These are phyloP conservation scores for Aspergillus nidulans DNA, from an alignment of 495 filamentous ascomycete genomes.

Conservation along the genomic window DNA sequence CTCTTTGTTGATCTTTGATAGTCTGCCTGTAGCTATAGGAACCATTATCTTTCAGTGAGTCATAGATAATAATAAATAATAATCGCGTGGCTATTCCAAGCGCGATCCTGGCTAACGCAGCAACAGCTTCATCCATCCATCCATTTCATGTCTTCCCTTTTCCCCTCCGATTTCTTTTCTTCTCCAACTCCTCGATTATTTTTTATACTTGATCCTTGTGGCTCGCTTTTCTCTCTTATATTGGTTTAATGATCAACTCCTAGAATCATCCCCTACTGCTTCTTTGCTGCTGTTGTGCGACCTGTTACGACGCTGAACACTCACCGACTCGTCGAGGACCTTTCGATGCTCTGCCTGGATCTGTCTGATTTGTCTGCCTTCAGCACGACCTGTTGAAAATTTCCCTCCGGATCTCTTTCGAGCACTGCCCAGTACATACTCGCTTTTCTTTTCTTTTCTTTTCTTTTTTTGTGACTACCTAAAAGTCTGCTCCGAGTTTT, in stretches of 20 bases:
- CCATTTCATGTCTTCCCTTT: not conserved
- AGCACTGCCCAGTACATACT: not conserved
- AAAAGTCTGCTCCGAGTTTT: slow-evolving; percentile 2
- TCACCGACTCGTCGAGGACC: slow-evolving; percentile 24
- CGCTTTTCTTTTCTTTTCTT: slow-evolving; percentile 13
- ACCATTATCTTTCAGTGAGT: slow-evolving; percentile 4
- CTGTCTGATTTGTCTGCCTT: slow-evolving; percentile 6
- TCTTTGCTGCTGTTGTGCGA: slow-evolving; percentile 9
- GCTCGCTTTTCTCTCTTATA: slow-evolving; percentile 4
- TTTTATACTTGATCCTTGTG: not conserved
- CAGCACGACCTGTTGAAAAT: not conserved
- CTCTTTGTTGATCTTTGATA: not conserved
- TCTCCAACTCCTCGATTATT: not conserved
- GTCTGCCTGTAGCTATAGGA: slow-evolving; percentile 1
- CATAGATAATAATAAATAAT: slow-evolving; percentile 7
- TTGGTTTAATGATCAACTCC: not conserved
- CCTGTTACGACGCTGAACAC: slow-evolving; percentile 17
- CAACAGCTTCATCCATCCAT: slow-evolving; percentile 8
- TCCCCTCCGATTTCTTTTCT: slow-evolving; percentile 10
- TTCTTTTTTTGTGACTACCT: slow-evolving; percentile 4
- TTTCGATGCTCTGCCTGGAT: slow-evolving; percentile 7
- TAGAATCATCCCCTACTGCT: not conserved
- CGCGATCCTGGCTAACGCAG: slow-evolving; percentile 5
- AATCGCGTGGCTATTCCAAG: not conserved
- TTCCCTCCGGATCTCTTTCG: not conserved